Evolutionary conservation across 257 asterid genomes (phyloP).

Genomic region (Verbascum thapsus): DNA sequence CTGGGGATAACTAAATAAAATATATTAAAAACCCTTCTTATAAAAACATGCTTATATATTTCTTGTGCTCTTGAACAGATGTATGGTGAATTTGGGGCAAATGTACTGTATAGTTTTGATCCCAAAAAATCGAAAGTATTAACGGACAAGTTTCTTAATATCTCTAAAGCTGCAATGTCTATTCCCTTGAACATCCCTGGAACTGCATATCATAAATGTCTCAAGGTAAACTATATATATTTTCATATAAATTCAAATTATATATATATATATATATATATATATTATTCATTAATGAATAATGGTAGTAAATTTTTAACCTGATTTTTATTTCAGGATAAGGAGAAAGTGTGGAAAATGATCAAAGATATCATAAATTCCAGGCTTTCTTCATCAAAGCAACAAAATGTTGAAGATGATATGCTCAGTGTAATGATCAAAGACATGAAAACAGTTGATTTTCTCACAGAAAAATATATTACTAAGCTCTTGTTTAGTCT

Average conservation of each 20-base stretch:
- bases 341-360: constrained; percentile 6
- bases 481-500: constrained; percentile 8
- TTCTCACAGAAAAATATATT: constrained; percentile 27
- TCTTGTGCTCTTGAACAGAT: constrained; percentile 13
- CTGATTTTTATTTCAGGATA: constrained; percentile 17
- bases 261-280: too few species aligned
- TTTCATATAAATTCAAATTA: not conserved
- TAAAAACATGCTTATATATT: too few species aligned
- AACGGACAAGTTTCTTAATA: not conserved
- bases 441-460: constrained; percentile 22
- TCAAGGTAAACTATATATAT: constrained; percentile 28
- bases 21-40: too few species aligned
- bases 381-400: constrained; percentile 10
- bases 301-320: too few species aligned
- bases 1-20: too few species aligned
- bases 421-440: constrained; percentile 21
- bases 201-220: constrained; percentile 29
- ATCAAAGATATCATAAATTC: not conserved
- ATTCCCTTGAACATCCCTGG: constrained; percentile 44
- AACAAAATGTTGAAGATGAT: not conserved
- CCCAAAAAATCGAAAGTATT: not conserved
- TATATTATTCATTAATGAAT: too few species aligned
- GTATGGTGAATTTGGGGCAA: constrained; percentile 28
- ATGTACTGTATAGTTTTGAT: constrained; percentile 21
- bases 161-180: constrained; percentile 20